Percentiles rank a stretch among this genome's conserved stretches.
Evolutionary conservation across 345 rosid genomes (phyloP).

Genomic region (Acer negundo): DNA sequence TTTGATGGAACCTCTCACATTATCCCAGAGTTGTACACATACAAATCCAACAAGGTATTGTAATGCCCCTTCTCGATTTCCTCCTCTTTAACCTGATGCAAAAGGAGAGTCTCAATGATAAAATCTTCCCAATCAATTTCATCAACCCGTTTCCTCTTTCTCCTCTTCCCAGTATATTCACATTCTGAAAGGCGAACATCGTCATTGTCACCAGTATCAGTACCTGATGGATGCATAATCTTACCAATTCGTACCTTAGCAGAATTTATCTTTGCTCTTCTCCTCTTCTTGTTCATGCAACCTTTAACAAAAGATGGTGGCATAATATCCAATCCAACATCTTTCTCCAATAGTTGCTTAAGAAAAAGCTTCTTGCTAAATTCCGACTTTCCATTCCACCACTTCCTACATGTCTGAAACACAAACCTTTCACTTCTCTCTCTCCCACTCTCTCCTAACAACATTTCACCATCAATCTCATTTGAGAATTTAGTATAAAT

Average conservation of each 20-base stretch:
- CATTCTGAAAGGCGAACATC: constrained; percentile 7
- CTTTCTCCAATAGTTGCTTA: constrained; percentile 65
- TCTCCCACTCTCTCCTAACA: constrained; percentile 17
- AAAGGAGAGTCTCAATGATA: constrained; percentile 75
- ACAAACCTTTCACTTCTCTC: constrained; percentile 24
- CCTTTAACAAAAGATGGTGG: constrained; percentile 74
- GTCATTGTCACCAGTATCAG: constrained; percentile 21
- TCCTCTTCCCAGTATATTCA: constrained; percentile 34
- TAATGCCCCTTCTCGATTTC: constrained; percentile 85
- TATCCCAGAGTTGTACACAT: constrained; percentile 65
- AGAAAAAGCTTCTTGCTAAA: constrained; percentile 68
- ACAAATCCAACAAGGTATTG: constrained; percentile 59
- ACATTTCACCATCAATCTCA: constrained; percentile 25
- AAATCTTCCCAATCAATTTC: constrained; percentile 86
- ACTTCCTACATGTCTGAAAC: constrained; percentile 37
- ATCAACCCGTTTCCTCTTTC: constrained; percentile 38
- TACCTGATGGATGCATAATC: constrained; percentile 44
- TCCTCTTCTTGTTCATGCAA: constrained; percentile 41
- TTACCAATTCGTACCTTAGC: constrained; percentile 60
- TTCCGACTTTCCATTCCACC: constrained; percentile 83
- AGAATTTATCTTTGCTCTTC: constrained; percentile 64
- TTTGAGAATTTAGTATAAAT: constrained; percentile 42
- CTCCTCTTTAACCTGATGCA: constrained; percentile 69
- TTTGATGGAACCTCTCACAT: constrained; percentile 18
- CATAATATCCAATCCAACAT: constrained; percentile 61